Conservation (phyloP, 176 grass and related monocot species). For the Tillandsia fasciculata region DNA sequence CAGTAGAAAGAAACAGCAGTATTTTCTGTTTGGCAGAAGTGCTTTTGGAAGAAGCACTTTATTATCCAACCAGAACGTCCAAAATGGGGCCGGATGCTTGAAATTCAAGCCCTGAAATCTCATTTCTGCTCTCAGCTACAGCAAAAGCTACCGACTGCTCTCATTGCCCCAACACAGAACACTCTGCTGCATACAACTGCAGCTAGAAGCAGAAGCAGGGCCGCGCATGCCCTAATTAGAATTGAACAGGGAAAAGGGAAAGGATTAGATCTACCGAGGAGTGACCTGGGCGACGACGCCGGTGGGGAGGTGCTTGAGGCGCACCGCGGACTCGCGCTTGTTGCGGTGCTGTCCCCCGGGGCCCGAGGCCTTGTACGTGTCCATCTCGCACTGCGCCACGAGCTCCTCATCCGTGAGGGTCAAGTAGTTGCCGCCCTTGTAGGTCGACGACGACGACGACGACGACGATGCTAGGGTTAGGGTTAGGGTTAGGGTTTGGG, state of each 20-base stretch:
- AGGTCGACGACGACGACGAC: constrained; percentile 10
- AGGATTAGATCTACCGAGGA: no score
- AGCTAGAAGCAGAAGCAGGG: no score
- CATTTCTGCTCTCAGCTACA: no score
- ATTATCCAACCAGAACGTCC: no score
- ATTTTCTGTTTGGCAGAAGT: no score
- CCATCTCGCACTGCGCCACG: constrained; percentile 78
- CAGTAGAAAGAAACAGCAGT: no score
- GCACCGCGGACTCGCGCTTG: constrained; percentile 87
- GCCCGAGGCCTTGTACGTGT: constrained; percentile 79
- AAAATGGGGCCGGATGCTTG: no score
- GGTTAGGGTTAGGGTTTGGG: constrained; percentile 6
- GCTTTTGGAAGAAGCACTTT: no score
- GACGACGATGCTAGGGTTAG: not conserved
- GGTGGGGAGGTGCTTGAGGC: constrained; percentile 70
- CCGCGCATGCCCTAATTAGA: no score
- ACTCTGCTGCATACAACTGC: no score
- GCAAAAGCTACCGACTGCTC: no score
- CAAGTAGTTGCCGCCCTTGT: constrained; percentile 35
- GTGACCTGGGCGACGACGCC: constrained; percentile 73
- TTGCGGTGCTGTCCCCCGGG: constrained; percentile 96
- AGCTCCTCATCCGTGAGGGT: constrained; percentile 59
- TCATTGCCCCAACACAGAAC: not conserved
- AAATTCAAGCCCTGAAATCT: no score
- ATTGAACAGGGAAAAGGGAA: not conserved